phyloP scores from a whole-genome alignment of 768 basidiomycete genomes.

The Rhizopogon sp. region DNA sequence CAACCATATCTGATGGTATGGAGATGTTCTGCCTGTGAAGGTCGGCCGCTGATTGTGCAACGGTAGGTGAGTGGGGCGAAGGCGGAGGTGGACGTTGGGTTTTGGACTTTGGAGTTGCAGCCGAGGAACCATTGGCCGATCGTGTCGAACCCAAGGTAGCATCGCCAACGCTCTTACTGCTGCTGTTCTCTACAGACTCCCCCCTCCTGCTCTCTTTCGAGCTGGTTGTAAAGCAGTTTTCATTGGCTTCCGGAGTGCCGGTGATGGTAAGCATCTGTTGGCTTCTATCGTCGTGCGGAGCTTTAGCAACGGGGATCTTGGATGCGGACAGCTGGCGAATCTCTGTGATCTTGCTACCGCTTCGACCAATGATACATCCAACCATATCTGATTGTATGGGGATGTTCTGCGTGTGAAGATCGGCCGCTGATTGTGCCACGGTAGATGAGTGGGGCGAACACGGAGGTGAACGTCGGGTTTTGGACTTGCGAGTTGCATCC shows the following conservation, averaged over 20 bases:
- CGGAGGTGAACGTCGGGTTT: constrained; percentile 38
- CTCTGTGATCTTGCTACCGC: constrained; percentile 97
- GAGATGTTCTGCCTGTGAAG: too few relatives aligned
- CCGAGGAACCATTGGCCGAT: too few relatives aligned
- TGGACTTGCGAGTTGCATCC: constrained; percentile 52
- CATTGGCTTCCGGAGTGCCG: constrained; percentile 93
- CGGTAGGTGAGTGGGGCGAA: too few relatives aligned
- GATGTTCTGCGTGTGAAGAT: constrained; percentile 97
- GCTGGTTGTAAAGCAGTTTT: constrained; percentile 96
- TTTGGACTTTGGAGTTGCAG: too few relatives aligned
- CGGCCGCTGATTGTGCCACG: constrained; percentile 57
- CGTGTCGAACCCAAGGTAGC: too few relatives aligned
- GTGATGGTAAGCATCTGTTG: constrained; percentile 99
- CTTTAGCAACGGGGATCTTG: constrained; percentile 97
- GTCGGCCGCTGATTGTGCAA: too few relatives aligned
- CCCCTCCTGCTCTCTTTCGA: constrained; percentile 95
- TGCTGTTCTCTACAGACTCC: constrained; percentile 82
- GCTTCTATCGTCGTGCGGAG: constrained; percentile 98
- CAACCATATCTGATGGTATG: too few relatives aligned
- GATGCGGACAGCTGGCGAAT: constrained; percentile 97
- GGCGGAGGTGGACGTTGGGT: too few relatives aligned
- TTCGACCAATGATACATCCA: constrained; percentile 92
- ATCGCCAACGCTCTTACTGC: too few relatives aligned
- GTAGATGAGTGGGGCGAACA: constrained; percentile 34
- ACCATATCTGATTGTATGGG: constrained; percentile 99